Evolutionary conservation across 352 stramenopile species (phyloP).

Genomic region (Phytopythium mirpurense): DNA sequence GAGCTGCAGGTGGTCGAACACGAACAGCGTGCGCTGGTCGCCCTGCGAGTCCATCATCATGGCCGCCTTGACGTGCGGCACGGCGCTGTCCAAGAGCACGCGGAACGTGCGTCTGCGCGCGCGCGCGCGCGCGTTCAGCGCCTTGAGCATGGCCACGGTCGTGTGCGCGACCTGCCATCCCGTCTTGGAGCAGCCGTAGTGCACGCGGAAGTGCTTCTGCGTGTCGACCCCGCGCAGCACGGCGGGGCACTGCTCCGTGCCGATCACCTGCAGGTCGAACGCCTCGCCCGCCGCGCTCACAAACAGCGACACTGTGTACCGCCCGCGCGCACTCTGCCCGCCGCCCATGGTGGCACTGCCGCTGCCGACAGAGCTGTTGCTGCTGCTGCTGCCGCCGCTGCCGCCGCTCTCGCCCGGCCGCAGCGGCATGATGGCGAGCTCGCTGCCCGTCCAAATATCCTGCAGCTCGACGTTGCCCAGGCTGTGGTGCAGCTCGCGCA

Average conservation of each 20-base stretch:
- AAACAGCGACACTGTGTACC: constrained; percentile 75
- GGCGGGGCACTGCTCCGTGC: constrained; percentile 49
- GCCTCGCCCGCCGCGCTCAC: constrained; percentile 70
- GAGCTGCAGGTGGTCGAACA: constrained; percentile 77
- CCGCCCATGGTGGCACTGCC: no score
- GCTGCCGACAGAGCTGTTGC: constrained; percentile 6
- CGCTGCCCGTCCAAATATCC: constrained; percentile 75
- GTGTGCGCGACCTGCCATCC: constrained; percentile 78
- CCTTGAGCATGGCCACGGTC: constrained; percentile 75
- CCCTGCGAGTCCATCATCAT: constrained; percentile 85
- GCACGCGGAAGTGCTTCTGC: constrained; percentile 59
- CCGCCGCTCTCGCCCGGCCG: constrained; percentile 4
- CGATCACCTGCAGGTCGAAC: constrained; percentile 82
- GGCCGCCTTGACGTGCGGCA: constrained; percentile 79
- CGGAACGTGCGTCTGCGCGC: constrained; percentile 73
- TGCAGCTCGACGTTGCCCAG: constrained; percentile 52
- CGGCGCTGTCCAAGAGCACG: constrained; percentile 74
- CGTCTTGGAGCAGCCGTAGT: constrained; percentile 79
- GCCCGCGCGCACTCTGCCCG: constrained; percentile 20
- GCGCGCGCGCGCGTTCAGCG: constrained; percentile 65
- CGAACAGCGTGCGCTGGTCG: constrained; percentile 83
- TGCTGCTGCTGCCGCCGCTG: constrained; percentile 7
- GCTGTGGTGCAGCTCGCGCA: constrained; percentile 76
- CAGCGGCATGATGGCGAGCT: constrained; percentile 73
- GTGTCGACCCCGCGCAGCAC: constrained; percentile 58